phyloP scores from a whole-genome alignment of 2,329 filamentous ascomycete genomes.

The Mollisia scopiformis region DNA sequence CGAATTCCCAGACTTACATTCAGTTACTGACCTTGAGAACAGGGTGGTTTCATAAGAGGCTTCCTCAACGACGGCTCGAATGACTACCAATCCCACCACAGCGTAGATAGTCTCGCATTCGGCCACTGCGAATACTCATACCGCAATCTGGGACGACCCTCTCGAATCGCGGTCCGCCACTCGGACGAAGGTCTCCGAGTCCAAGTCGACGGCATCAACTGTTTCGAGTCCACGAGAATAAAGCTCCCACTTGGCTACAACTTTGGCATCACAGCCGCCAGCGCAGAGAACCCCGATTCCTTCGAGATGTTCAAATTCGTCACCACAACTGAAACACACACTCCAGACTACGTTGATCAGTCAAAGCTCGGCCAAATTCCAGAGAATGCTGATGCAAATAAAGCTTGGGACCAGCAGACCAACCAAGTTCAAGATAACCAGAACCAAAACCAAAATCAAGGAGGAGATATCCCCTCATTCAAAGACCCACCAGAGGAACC shows the following conservation, averaged over 20 bases:
- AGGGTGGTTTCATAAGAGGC: slow-evolving; percentile 80
- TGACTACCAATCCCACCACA: slow-evolving; percentile 76
- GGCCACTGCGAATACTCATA: slow-evolving; percentile 91
- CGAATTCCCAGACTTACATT: not conserved
- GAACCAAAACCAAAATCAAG: slow-evolving; percentile 6
- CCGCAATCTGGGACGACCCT: slow-evolving; percentile 86
- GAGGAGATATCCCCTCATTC: slow-evolving; percentile 51
- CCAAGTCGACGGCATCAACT: slow-evolving; percentile 75
- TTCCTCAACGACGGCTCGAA: slow-evolving; percentile 91
- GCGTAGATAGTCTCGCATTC: slow-evolving; percentile 85
- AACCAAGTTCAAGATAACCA: not conserved
- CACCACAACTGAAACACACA: slow-evolving; percentile 60
- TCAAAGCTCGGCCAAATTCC: slow-evolving; percentile 20
- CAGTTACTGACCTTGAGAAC: slow-evolving; percentile 13
- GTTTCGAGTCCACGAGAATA: slow-evolving; percentile 84
- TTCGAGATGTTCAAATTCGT: slow-evolving; percentile 92
- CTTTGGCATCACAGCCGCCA: slow-evolving; percentile 86
- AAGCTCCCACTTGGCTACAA: slow-evolving; percentile 78
- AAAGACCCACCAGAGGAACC: slow-evolving; percentile 40
- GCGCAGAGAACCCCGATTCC: slow-evolving; percentile 89
- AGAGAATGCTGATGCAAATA: slow-evolving; percentile 39
- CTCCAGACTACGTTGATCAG: slow-evolving; percentile 34
- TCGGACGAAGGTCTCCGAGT: slow-evolving; percentile 72
- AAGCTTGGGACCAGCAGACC: slow-evolving; percentile 3
- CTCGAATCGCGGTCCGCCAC: slow-evolving; percentile 74